These are phyloP conservation scores for Auriscalpium microsporum DNA, from an alignment of 768 basidiomycete genomes.

Conservation along the genomic window DNA sequence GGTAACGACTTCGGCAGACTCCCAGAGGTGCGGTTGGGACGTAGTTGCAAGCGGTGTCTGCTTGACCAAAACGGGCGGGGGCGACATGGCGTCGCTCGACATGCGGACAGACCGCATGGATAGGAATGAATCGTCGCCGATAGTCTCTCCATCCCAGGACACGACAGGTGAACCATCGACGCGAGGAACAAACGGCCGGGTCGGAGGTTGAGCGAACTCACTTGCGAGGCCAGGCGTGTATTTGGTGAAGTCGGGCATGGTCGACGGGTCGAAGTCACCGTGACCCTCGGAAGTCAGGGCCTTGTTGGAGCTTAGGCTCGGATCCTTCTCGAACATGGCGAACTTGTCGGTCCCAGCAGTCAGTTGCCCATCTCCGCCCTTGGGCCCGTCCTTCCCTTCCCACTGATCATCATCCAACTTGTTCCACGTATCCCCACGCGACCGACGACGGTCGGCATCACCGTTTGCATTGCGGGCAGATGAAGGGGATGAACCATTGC, in stretches of 20 bases:
- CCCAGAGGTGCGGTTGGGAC: constrained; percentile 11
- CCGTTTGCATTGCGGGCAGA: not conserved
- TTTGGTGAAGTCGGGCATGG: constrained; percentile 12
- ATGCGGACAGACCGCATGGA: constrained; percentile 4
- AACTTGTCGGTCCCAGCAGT: constrained; percentile 1
- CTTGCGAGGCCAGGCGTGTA: constrained; percentile 2
- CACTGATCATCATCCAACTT: constrained; percentile 2
- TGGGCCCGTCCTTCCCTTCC: constrained; percentile 1
- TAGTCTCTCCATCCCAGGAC: constrained; percentile 8
- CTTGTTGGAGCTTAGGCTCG: constrained; percentile 9
- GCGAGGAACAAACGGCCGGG: constrained; percentile 2
- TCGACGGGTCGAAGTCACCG: constrained; percentile 9
- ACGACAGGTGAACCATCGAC: not conserved
- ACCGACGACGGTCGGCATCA: not conserved
- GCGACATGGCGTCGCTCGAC: constrained; percentile 8
- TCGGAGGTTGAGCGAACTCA: not conserved
- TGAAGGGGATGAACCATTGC: not conserved
- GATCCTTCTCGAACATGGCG: constrained; percentile 12
- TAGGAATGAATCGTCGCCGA: constrained; percentile 6
- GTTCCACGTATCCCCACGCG: constrained; percentile 1
- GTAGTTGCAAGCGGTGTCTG: constrained; percentile 12
- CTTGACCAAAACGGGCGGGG: constrained; percentile 4
- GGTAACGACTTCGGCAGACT: constrained; percentile 15
- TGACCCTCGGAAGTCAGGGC: constrained; percentile 2
- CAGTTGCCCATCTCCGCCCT: not conserved